phyloP scores from a whole-genome alignment of 352 stramenopile species.

The Phytophthora pinifolia region DNA sequence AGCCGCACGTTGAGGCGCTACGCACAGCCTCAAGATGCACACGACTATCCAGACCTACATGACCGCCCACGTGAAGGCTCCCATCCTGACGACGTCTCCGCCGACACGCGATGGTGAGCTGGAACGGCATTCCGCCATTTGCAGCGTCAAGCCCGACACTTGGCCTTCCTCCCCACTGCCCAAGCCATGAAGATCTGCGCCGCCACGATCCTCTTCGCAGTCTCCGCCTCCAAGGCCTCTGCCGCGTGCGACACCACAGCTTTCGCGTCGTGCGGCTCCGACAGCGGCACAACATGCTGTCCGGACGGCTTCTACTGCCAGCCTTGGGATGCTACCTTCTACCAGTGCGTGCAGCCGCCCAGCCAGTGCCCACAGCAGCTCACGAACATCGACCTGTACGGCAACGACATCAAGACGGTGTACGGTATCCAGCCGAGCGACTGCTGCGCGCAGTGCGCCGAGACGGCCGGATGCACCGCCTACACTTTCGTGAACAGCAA shows the following conservation, averaged over 20 bases:
- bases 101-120: not conserved
- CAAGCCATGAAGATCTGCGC: conserved; percentile 11
- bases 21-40: conserved; percentile 1
- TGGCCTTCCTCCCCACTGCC: not conserved
- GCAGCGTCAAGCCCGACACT: not conserved
- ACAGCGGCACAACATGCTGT: conserved; percentile 31
- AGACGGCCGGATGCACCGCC: conserved; percentile 35
- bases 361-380: conserved; percentile 23
- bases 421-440: conserved; percentile 20
- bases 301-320: conserved; percentile 37
- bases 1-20: not conserved
- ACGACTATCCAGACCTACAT: not conserved
- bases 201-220: conserved; percentile 4
- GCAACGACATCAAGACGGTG: conserved; percentile 45
- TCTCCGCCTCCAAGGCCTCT: not conserved
- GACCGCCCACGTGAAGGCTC: not conserved
- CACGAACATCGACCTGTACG: conserved; percentile 38
- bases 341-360: conserved; percentile 36
- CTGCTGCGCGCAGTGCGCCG: conserved; percentile 34
- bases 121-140: conserved; percentile 6
- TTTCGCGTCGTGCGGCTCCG: conserved; percentile 23
- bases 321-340: conserved; percentile 38
- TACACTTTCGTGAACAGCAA: conserved; percentile 58
- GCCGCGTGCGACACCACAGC: conserved; percentile 16
- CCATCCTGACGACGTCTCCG: not conserved